A percentile compares a stretch with the other conserved stretches of the same genome.
Conservation (phyloP, 768 basidiomycete genomes). For the Hydnomerulius pinastri region DNA sequence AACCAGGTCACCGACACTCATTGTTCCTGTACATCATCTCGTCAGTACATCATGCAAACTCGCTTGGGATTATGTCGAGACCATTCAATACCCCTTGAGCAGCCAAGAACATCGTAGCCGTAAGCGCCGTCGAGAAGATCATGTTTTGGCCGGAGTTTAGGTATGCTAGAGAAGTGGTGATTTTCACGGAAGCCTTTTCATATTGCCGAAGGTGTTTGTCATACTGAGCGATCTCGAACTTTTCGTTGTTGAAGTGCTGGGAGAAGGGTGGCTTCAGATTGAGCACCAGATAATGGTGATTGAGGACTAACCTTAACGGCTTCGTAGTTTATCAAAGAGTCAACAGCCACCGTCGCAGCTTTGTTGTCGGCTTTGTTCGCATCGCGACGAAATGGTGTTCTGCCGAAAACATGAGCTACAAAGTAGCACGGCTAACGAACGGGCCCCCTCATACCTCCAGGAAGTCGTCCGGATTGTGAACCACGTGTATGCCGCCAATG, state of each 20-base stretch:
- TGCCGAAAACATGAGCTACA: constrained; percentile 29
- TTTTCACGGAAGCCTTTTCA: constrained; percentile 91
- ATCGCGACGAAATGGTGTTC: constrained; percentile 90
- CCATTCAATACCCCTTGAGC: constrained; percentile 94
- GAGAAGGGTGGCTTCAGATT: constrained; percentile 4
- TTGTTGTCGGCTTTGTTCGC: constrained; percentile 97
- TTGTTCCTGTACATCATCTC: constrained; percentile 62
- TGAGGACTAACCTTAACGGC: constrained; percentile 83
- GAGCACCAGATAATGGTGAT: constrained; percentile 3
- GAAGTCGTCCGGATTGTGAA: constrained; percentile 96
- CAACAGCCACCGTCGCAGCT: constrained; percentile 90
- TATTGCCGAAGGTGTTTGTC: constrained; percentile 86
- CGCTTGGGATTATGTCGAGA: constrained; percentile 24
- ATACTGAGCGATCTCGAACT: constrained; percentile 87
- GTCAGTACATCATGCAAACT: background rate
- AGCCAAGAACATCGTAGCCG: constrained; percentile 93
- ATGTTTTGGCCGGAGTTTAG: constrained; percentile 97
- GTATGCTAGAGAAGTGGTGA: constrained; percentile 90
- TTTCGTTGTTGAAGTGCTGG: constrained; percentile 97
- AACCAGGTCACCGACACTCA: constrained; percentile 98
- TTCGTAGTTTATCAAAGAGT: constrained; percentile 97
- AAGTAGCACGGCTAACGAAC: background rate
- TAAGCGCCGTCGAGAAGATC: constrained; percentile 93
- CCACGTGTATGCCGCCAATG: constrained; percentile 93
- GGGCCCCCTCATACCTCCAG: constrained; percentile 67